Percentiles rank a stretch among this genome's conserved stretches.
Evolutionary conservation across 257 asterid genomes (phyloP).

Genomic region (Plantago elongata): DNA sequence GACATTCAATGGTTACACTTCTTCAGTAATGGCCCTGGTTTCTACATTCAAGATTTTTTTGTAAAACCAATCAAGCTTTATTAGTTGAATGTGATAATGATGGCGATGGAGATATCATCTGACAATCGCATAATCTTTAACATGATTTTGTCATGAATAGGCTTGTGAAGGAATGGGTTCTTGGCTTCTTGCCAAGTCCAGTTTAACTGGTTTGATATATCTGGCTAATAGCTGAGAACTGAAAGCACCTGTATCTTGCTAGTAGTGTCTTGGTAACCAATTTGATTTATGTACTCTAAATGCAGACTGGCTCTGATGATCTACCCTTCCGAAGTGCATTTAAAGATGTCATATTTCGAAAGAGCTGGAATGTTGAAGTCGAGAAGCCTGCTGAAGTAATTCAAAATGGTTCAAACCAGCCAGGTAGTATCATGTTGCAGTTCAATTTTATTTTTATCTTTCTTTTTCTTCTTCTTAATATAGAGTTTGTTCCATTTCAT

Average conservation of each 20-base stretch:
- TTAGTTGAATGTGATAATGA: too few species aligned
- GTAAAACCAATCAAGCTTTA: too few species aligned
- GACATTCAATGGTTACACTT: too few species aligned
- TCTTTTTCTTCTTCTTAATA: too few species aligned
- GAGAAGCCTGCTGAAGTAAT: conserved; percentile 44
- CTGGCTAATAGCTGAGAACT: not conserved
- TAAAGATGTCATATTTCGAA: conserved; percentile 69
- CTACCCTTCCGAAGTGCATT: conserved; percentile 88
- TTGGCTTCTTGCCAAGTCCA: too few species aligned
- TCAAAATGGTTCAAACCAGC: conserved; percentile 33
- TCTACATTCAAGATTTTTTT: too few species aligned
- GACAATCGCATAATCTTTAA: not conserved
- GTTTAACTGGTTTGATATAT: not conserved
- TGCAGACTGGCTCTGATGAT: conserved; percentile 84
- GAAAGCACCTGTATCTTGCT: not conserved
- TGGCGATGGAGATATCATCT: too few species aligned
- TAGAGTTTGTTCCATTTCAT: not conserved
- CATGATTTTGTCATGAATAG: not conserved
- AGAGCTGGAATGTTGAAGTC: conserved; percentile 36
- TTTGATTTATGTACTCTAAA: conserved; percentile 7
- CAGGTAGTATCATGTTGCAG: conserved; percentile 39
- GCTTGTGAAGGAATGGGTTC: not conserved
- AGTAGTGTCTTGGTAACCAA: conserved; percentile 1
- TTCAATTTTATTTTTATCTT: too few species aligned
- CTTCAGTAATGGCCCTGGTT: too few species aligned